Base-by-base conservation (phyloP, 306 rosid genomes). In the Trichosanthes truncata region DNA sequence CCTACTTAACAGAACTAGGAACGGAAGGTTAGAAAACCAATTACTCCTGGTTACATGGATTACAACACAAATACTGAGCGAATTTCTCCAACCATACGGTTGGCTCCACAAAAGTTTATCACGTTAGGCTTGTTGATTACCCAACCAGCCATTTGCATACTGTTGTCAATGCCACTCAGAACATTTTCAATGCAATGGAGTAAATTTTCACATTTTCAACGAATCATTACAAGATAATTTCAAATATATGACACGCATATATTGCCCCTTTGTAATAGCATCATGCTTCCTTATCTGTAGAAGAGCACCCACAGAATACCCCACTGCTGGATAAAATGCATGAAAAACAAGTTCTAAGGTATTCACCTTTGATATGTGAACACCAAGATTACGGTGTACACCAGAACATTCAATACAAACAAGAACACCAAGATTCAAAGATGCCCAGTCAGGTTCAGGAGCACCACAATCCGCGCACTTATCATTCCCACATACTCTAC, bases 331-430 rank as follows among this genome's bases (percentile, higher is more conserved):
- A 68, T 20, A 68, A n/a, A 68, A 43, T 75, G 40, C 26, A 56
- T 31, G 43, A 52, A 74, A 74, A 49, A 53, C 79, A 25, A 78
- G 78, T 38, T 84, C 31, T 17, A n/a, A 11, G 71, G 35, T 63
- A 76, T 61, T 68, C 83, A 93, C 99, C 99, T 96, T 96, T 40
- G 99, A 96, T 86, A 96, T 93, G 87, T 96, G 98, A 49, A 96
- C 99, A 79, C 99, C 99, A 72, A 96, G 98, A 84, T 96, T 96
- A n/a, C 98, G 94, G 80, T 96, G 99, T 86, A 96, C 99, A 68
- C 98, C 99, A 77, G 98, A 96, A 81, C 99, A 96, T 82, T 96
- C 99, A 15, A 96, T 96, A 87, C 99, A 96, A 83, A 96, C 98
- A 84, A 96, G 99, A 84, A 96, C 94, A 7, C 99, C 99, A 49